A percentile compares a stretch with the other conserved stretches of the same genome.
Conservation (phyloP, 164 flowering plant genomes). For the Magnolia officinalis region DNA sequence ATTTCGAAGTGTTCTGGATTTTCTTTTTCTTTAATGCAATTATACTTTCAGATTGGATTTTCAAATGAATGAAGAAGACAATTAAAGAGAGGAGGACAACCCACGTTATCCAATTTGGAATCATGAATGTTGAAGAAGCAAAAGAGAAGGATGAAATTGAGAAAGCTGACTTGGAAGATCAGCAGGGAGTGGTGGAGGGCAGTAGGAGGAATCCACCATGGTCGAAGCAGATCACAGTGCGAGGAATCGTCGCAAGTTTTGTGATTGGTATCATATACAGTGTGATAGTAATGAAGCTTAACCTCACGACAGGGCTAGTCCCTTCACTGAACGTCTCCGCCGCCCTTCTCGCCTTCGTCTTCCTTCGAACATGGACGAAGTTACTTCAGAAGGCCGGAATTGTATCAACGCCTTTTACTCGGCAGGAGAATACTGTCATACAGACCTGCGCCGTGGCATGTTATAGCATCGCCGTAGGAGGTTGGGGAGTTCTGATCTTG, state of each 20-base stretch:
- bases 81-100: background rate
- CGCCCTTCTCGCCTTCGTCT: conserved; percentile 81
- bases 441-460: conserved; percentile 96
- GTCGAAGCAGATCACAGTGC: conserved; percentile 67
- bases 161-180: conserved; percentile 24
- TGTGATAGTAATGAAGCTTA: conserved; percentile 79
- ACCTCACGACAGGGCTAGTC: conserved; percentile 76
- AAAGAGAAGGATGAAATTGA: conserved; percentile 29
- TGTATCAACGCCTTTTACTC: conserved; percentile 60
- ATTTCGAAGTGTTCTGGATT: background rate
- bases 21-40: background rate
- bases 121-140: conserved; percentile 18
- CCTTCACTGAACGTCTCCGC: conserved; percentile 91
- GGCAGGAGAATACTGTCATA: conserved; percentile 89
- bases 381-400: conserved; percentile 52
- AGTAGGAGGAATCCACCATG: conserved; percentile 50
- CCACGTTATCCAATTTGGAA: background rate
- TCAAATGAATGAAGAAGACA: background rate
- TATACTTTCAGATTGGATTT: background rate
- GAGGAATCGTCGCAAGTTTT: conserved; percentile 71
- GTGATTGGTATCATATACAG: conserved; percentile 68
- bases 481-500: conserved; percentile 27
- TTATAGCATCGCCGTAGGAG: conserved; percentile 79
- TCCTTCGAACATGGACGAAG: conserved; percentile 67
- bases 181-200: conserved; percentile 9